Evolutionary conservation across 192 early-diverging fungal species (phyloP).

Genomic region (Podila horticola): DNA sequence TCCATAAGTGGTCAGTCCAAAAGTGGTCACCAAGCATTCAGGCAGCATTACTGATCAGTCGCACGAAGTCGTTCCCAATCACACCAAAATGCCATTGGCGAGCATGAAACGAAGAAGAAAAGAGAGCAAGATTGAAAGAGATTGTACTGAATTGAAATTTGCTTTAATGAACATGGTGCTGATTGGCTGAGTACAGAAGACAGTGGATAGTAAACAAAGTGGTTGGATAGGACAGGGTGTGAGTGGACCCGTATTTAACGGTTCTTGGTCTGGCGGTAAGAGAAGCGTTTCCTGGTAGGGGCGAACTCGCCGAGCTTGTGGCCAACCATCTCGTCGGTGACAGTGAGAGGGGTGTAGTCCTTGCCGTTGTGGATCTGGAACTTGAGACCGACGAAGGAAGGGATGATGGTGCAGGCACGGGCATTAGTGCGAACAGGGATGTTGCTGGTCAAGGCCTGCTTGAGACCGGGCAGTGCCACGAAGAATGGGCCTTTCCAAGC

Average conservation of each 20-base stretch:
- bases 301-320: slow-evolving; percentile 96
- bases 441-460: slow-evolving; percentile 65
- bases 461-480: slow-evolving; percentile 67
- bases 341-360: slow-evolving; percentile 80
- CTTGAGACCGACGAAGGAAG: slow-evolving; percentile 87
- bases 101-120: too few species aligned
- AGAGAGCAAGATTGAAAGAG: too few species aligned
- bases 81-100: too few species aligned
- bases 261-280: slow-evolving; percentile 82
- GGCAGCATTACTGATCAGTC: too few species aligned
- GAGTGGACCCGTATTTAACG: slow-evolving; percentile 56
- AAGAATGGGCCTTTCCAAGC: slow-evolving; percentile 76
- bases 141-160: too few species aligned
- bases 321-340: slow-evolving; percentile 95
- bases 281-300: slow-evolving; percentile 86
- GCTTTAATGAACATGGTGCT: not conserved
- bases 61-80: too few species aligned
- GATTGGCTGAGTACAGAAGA: not conserved
- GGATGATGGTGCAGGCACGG: slow-evolving; percentile 89
- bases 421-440: slow-evolving; percentile 79
- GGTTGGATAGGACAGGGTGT: not conserved
- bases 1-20: too few species aligned
- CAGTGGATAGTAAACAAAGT: not conserved
- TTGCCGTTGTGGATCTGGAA: slow-evolving; percentile 97
- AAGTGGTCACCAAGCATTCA: too few species aligned